A percentile compares a stretch with the other conserved stretches of the same genome.
phyloP scores from a whole-genome alignment of 192 early-diverging fungal genomes.

The Gorgonomyces haynaldii region DNA sequence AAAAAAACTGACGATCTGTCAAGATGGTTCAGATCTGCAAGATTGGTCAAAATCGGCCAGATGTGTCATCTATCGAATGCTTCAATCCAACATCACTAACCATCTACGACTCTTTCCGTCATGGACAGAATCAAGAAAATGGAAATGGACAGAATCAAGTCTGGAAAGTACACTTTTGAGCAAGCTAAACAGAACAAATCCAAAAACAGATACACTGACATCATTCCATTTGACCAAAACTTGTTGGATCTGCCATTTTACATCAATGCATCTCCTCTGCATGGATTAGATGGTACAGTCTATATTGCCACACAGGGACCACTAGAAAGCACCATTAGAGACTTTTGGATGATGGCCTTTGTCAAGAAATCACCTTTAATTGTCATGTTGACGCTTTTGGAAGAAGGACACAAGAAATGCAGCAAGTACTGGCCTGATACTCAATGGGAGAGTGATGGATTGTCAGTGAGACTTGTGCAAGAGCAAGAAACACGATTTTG shows the following conservation, averaged over 20 bases:
- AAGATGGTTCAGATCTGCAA: background rate
- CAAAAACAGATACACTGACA: slow-evolving; percentile 15
- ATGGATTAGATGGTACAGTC: background rate
- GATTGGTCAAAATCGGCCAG: background rate
- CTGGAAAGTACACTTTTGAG: no score
- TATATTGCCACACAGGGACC: slow-evolving; percentile 93
- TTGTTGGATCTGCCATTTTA: slow-evolving; percentile 2
- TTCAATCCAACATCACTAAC: no score
- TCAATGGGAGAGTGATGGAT: no score
- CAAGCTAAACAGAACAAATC: no score
- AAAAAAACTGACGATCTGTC: no score
- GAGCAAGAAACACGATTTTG: no score
- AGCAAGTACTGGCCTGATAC: slow-evolving; percentile 73
- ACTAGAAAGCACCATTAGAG: slow-evolving; percentile 51
- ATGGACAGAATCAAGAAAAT: no score
- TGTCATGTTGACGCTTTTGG: slow-evolving; percentile 78
- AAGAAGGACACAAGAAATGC: slow-evolving; percentile 67
- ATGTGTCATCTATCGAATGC: background rate
- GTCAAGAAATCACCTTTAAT: slow-evolving; percentile 64
- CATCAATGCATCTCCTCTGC: slow-evolving; percentile 2
- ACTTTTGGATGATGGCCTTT: slow-evolving; percentile 87
- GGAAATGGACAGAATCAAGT: no score
- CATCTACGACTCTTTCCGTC: no score
- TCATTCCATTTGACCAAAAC: slow-evolving; percentile 11
- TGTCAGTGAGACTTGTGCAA: no score